These are phyloP conservation scores for Erodium maritimum DNA, from an alignment of 345 rosid species.

Conservation along the genomic window DNA sequence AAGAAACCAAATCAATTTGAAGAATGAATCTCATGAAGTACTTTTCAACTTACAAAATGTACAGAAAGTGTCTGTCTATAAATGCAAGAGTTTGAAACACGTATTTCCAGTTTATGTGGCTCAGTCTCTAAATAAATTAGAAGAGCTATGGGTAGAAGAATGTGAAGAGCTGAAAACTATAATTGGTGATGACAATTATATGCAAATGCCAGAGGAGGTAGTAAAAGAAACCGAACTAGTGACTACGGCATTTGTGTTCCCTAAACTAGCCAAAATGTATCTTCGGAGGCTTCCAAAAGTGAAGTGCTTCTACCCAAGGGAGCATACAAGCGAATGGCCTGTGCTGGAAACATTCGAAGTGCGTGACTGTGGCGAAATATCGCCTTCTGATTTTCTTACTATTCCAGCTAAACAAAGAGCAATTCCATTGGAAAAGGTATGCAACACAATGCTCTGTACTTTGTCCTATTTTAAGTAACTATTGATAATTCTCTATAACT, in stretches of 20 bases:
- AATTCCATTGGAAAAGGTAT: background rate
- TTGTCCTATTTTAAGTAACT: too few species aligned
- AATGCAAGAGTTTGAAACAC: background rate
- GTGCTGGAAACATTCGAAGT: background rate
- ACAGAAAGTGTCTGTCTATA: background rate
- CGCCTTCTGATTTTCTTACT: background rate
- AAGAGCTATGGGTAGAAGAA: background rate
- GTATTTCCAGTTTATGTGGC: background rate
- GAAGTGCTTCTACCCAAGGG: background rate
- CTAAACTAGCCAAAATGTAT: background rate
- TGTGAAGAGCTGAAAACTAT: background rate
- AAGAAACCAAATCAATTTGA: too few species aligned
- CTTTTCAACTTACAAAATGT: background rate
- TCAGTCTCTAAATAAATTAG: background rate
- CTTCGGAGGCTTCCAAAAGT: background rate
- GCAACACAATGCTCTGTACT: background rate
- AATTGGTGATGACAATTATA: too few species aligned
- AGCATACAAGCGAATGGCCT: background rate
- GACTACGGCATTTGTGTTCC: background rate
- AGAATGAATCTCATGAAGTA: too few species aligned
- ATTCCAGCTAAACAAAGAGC: background rate
- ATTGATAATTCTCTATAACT: too few species aligned
- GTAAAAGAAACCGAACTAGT: background rate
- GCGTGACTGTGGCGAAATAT: background rate
- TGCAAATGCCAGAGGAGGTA: too few species aligned